These are phyloP conservation scores for Thalassiosira exigua DNA, from an alignment of 352 stramenopile species.

Conservation along the genomic window DNA sequence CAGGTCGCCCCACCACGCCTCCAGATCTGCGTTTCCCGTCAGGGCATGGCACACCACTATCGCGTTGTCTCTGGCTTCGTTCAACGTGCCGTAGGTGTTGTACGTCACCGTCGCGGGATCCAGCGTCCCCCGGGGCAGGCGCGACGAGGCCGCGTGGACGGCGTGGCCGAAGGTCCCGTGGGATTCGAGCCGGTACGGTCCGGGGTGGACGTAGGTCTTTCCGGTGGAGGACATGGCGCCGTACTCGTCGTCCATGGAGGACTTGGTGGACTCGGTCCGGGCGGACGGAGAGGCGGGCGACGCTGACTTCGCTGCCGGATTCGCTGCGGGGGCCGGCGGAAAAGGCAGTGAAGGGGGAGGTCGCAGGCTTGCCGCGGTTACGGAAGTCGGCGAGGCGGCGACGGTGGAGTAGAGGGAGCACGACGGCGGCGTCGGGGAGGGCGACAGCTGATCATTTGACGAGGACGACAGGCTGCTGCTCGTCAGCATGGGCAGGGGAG, in stretches of 20 bases:
- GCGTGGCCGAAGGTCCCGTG: slow-evolving; percentile 47
- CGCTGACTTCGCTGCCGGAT: background rate
- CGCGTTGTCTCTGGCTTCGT: slow-evolving; percentile 89
- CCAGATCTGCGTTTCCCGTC: slow-evolving; percentile 92
- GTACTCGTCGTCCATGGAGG: slow-evolving; percentile 85
- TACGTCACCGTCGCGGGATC: slow-evolving; percentile 80
- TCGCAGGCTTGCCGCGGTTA: background rate
- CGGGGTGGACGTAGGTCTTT: slow-evolving; percentile 66
- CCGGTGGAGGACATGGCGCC: slow-evolving; percentile 77
- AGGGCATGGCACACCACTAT: slow-evolving; percentile 94
- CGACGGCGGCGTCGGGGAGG: background rate
- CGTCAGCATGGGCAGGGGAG: background rate
- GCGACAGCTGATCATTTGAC: background rate
- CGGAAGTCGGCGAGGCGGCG: background rate
- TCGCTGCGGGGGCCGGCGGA: background rate
- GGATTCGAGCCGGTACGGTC: slow-evolving; percentile 74
- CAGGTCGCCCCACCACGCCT: slow-evolving; percentile 93
- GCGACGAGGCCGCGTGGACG: slow-evolving; percentile 17
- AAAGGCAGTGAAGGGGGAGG: background rate
- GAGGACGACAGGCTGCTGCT: background rate
- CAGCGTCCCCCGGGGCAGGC: slow-evolving; percentile 76
- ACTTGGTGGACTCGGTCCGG: slow-evolving; percentile 22
- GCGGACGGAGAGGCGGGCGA: background rate
- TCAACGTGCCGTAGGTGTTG: slow-evolving; percentile 93
- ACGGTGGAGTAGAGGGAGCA: slow-evolving; percentile 5